Base-by-base conservation (phyloP, 805 yeast genomes). In the Clavispora fructus region DNA sequence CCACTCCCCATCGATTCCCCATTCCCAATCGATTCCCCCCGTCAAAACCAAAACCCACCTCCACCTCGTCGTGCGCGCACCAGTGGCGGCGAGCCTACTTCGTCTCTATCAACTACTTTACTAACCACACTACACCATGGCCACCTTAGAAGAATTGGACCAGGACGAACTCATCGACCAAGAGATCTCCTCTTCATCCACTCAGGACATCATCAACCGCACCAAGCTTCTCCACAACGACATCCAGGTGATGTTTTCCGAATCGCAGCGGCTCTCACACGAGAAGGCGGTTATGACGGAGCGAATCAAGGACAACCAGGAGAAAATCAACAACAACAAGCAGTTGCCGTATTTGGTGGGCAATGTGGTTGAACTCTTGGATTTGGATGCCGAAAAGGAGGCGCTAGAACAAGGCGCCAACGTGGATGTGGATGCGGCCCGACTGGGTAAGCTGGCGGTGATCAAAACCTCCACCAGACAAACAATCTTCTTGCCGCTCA, bases 401-500 rank as follows among this genome's bases (percentile, higher is more conserved):
- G 94, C 92, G 26, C 73, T 75, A 23, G 89, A 85, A 51, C 96
- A 94, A 65, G 98, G 98, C 33, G 97, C 98, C 48, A 92, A 91
- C 61, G 86, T 90, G 40, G 97, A 94, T 67, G 72, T 88, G 56
- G 97, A 94, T 62, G 87, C 97, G 40, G 79, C 95, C 11, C 82
- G 96, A 52, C 80, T 80, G 39, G 98, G 99, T 7, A 90, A 92
- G 68, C 89, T 96, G n/a, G 99, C 99, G 1, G 99, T 94, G 32
- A 87, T 94, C 52, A 94, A 94, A 68, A 94, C 99, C 0, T 88
- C 97, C 0, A 94, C 99, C 9, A 82, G 99, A 62, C 99, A 94
- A 63, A 94, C 99, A 3, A 95, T 94, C 30, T 94, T 94, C 59
- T 73, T 94, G 62, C 99, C 99, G 31, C 79, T 94, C 68, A 87